phyloP scores from a whole-genome alignment of 2,329 filamentous ascomycete genomes.

The Lasiodiplodia hormozganensis region DNA sequence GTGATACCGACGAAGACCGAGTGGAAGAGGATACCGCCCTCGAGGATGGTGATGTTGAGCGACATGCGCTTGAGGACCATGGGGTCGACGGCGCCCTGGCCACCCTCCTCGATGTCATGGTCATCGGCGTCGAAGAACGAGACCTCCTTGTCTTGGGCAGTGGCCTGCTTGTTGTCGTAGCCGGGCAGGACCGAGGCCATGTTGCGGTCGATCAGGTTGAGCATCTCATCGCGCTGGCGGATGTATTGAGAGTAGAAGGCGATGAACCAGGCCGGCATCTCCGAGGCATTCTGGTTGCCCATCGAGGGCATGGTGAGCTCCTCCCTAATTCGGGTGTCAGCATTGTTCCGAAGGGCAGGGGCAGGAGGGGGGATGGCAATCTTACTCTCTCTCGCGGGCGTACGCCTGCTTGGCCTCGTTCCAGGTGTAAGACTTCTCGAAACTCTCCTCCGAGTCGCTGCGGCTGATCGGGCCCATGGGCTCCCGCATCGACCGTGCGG shows the following conservation, averaged over 20 bases:
- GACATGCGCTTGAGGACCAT: conserved; percentile 48
- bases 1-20: conserved; percentile 79
- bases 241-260: conserved; percentile 70
- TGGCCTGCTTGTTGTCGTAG: conserved; percentile 39
- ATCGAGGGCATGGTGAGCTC: conserved; percentile 38
- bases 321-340: conserved; percentile 36
- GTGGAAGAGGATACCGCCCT: conserved; percentile 81
- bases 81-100: conserved; percentile 43
- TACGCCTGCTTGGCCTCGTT: conserved; percentile 43
- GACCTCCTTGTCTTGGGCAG: conserved; percentile 36
- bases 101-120: conserved; percentile 26
- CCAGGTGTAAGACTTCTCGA: conserved; percentile 45
- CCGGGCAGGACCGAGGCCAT: conserved; percentile 40
- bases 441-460: conserved; percentile 40
- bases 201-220: conserved; percentile 58
- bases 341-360: conserved; percentile 10
- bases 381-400: conserved; percentile 39
- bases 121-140: conserved; percentile 46
- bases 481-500: background rate
- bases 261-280: conserved; percentile 68
- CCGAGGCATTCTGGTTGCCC: conserved; percentile 42
- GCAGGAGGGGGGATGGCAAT: background rate
- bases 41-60: conserved; percentile 59
- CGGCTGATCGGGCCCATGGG: conserved; percentile 17
- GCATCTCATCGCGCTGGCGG: conserved; percentile 65